Conservation (phyloP, 768 basidiomycete species). For the Boletus vinaceobasis region DNA sequence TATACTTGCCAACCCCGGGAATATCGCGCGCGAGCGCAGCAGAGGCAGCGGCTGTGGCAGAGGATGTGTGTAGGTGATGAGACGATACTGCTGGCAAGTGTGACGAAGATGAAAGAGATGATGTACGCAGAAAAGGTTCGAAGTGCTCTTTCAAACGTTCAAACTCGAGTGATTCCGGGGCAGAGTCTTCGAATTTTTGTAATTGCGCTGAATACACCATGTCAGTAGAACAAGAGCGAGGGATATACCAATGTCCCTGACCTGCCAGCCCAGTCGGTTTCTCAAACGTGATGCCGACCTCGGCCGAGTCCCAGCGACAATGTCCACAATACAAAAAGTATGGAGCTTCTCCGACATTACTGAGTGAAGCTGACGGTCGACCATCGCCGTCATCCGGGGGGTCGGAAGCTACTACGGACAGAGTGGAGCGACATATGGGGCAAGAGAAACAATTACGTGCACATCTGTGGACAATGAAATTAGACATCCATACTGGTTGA, state of each 20-base stretch:
- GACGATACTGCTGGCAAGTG: conserved; percentile 49
- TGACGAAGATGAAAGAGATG: conserved; percentile 67
- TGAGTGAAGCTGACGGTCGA: conserved; percentile 49
- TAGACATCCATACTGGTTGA: not conserved
- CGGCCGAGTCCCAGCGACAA: conserved; percentile 93
- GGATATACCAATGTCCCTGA: conserved; percentile 33
- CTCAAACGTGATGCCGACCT: conserved; percentile 90
- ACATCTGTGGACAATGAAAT: conserved; percentile 55
- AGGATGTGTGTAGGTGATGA: conserved; percentile 73
- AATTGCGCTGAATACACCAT: conserved; percentile 63
- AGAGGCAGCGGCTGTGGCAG: conserved; percentile 86
- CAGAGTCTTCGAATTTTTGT: conserved; percentile 85
- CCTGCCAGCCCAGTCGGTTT: conserved; percentile 95
- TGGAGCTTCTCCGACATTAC: conserved; percentile 75
- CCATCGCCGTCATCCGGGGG: conserved; percentile 60
- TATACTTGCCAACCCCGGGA: conserved; percentile 77
- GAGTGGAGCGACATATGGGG: conserved; percentile 86
- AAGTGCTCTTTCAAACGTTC: conserved; percentile 96
- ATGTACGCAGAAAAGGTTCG: conserved; percentile 89
- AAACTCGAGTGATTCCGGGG: conserved; percentile 82
- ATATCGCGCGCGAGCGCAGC: conserved; percentile 87
- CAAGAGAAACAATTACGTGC: conserved; percentile 98
- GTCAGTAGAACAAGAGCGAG: not conserved
- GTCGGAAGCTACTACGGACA: conserved; percentile 90
- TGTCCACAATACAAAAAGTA: conserved; percentile 90